phyloP scores from a whole-genome alignment of 768 basidiomycete species.

The Dictyophora rubrovolvata region DNA sequence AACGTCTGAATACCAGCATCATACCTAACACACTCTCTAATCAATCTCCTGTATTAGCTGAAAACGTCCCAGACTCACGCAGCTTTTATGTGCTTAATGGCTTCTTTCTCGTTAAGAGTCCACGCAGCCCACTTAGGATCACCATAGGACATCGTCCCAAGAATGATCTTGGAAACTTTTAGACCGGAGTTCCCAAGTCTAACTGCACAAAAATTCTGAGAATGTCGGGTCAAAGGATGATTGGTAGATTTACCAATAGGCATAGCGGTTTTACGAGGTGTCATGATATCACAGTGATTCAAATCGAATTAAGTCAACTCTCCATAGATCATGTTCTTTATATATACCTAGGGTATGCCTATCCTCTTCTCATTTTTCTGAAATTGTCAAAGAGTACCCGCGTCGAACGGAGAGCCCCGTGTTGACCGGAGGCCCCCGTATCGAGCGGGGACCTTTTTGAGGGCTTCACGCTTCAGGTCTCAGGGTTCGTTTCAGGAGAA shows the following conservation, averaged over 20 bases:
- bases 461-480: too few species aligned
- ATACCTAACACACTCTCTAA: background rate
- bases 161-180: conserved; percentile 55
- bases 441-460: too few species aligned
- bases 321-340: too few species aligned
- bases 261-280: conserved; percentile 10
- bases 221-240: background rate
- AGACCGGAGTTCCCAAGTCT: conserved; percentile 48
- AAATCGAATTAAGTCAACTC: too few species aligned
- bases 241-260: conserved; percentile 23
- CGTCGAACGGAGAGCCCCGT: too few species aligned
- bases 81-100: conserved; percentile 34
- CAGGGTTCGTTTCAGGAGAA: too few species aligned
- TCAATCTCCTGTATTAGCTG: too few species aligned
- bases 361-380: too few species aligned
- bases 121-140: conserved; percentile 42
- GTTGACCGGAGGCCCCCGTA: too few species aligned
- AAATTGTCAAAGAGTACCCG: too few species aligned
- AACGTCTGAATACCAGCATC: conserved; percentile 21
- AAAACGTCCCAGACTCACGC: conserved; percentile 26
- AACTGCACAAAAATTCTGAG: conserved; percentile 17
- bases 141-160: conserved; percentile 57
- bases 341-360: too few species aligned
- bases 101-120: conserved; percentile 39
- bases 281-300: background rate